A percentile compares a stretch with the other conserved stretches of the same genome.
These are phyloP conservation scores for Pseudonitzschia multiseries DNA, from an alignment of 108 stramenopile genomes.

Conservation along the genomic window DNA sequence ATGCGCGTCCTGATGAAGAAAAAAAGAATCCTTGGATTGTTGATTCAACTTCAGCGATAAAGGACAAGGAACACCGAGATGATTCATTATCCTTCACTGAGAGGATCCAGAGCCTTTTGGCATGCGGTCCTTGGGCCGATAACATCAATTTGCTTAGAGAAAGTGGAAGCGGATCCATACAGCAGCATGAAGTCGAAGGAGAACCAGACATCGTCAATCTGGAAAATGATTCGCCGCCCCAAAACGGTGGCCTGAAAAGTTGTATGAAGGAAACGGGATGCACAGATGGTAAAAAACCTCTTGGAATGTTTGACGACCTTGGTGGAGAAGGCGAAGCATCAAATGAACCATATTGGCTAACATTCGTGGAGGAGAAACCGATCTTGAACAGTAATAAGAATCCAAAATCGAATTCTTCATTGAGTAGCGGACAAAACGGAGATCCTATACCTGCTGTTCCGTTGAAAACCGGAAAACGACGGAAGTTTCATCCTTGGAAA, in stretches of 20 bases:
- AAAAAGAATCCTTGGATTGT: slow-evolving; percentile 4
- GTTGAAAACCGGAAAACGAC: not conserved
- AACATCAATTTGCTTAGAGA: slow-evolving; percentile 3
- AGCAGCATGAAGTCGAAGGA: not conserved
- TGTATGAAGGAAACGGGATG: not conserved
- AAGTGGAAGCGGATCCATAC: not conserved
- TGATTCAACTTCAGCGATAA: not conserved
- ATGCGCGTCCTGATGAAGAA: not conserved
- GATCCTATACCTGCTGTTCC: not conserved
- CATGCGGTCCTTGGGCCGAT: slow-evolving; percentile 2
- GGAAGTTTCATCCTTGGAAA: slow-evolving; percentile 2
- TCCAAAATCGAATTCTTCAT: not conserved
- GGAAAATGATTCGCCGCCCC: not conserved
- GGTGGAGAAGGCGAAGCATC: not conserved
- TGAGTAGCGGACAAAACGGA: not conserved
- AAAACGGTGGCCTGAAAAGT: not conserved
- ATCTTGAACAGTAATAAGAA: not conserved
- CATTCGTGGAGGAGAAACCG: slow-evolving; percentile 9
- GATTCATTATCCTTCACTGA: not conserved
- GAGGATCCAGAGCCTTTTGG: not conserved
- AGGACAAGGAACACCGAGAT: not conserved
- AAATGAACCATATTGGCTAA: slow-evolving; percentile 12
- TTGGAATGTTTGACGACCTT: not conserved
- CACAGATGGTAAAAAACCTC: not conserved
- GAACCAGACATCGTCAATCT: not conserved